phyloP scores from a whole-genome alignment of 208 protist genomes.

The Strigomonas culicis region DNA sequence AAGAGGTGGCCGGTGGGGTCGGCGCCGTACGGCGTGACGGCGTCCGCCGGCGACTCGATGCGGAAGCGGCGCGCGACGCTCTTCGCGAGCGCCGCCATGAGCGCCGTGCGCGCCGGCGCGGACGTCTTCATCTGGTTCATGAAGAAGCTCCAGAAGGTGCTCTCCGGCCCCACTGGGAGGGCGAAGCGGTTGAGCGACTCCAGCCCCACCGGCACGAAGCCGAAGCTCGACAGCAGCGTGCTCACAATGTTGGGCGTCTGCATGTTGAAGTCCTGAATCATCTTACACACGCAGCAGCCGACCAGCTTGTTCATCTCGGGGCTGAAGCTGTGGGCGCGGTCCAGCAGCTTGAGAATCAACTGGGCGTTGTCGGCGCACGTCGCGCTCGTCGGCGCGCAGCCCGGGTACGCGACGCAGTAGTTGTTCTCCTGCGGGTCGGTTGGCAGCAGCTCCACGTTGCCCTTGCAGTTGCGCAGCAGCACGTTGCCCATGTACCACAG shows the following conservation, averaged over 20 bases:
- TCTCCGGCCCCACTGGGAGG: constrained; percentile 72
- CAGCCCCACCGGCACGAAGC: constrained; percentile 69
- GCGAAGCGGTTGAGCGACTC: constrained; percentile 66
- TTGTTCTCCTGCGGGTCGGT: constrained; percentile 83
- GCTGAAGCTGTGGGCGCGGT: constrained; percentile 81
- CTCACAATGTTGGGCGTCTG: constrained; percentile 82
- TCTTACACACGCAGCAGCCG: constrained; percentile 84
- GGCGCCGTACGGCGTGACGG: constrained; percentile 38
- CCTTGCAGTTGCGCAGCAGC: constrained; percentile 69
- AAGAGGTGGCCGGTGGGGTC: constrained; percentile 73
- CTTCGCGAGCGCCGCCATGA: constrained; percentile 81
- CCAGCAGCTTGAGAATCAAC: constrained; percentile 77
- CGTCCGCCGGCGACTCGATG: constrained; percentile 66
- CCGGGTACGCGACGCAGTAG: constrained; percentile 80
- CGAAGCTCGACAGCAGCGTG: constrained; percentile 67
- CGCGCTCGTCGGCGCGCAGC: constrained; percentile 65
- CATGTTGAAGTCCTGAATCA: constrained; percentile 91
- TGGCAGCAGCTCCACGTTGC: constrained; percentile 82
- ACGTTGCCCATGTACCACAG: constrained; percentile 89
- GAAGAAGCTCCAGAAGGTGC: constrained; percentile 88
- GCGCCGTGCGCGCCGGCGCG: constrained; percentile 76
- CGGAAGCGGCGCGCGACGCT: constrained; percentile 80
- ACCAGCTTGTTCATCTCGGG: constrained; percentile 81
- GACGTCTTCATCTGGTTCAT: constrained; percentile 81
- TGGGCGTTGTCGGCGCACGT: constrained; percentile 86